phyloP scores from a whole-genome alignment of 179 eudicot species.

The Corrigiola litoralis region DNA sequence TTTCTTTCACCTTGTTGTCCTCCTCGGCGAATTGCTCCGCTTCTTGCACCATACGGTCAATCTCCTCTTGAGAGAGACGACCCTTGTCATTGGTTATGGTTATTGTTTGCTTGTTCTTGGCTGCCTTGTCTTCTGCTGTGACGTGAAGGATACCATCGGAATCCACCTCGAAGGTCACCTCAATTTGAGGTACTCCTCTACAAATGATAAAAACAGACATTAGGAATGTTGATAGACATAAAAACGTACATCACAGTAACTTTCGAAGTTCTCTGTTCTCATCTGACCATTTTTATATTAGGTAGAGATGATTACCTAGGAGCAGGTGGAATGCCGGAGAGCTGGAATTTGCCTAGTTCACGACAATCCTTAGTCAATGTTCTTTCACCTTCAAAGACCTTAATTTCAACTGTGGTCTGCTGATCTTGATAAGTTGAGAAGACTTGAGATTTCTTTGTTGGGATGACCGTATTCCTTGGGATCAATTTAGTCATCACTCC shows the following conservation, averaged over 20 bases:
- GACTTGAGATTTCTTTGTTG: constrained; percentile 34
- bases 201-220: not conserved
- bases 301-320: constrained; percentile 33
- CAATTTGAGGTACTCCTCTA: constrained; percentile 39
- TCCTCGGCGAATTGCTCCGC: constrained; percentile 36
- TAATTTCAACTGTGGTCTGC: constrained; percentile 31
- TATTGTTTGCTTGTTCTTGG: constrained; percentile 31
- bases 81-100: constrained; percentile 35
- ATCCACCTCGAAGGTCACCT: constrained; percentile 40
- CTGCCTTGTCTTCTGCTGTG: constrained; percentile 39
- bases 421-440: constrained; percentile 34
- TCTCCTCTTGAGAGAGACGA: constrained; percentile 35
- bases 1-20: constrained; percentile 25
- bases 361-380: constrained; percentile 55
- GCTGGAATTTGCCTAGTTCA: constrained; percentile 47
- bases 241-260: no score
- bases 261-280: no score
- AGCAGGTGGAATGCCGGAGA: constrained; percentile 55
- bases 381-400: constrained; percentile 63
- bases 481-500: constrained; percentile 41
- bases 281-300: no score
- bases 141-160: constrained; percentile 34
- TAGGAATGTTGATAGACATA: not conserved
- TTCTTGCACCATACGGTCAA: constrained; percentile 26
- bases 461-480: constrained; percentile 34